phyloP scores from a whole-genome alignment of 192 early-diverging fungal species.

The Rhizophlyctis rosea region DNA sequence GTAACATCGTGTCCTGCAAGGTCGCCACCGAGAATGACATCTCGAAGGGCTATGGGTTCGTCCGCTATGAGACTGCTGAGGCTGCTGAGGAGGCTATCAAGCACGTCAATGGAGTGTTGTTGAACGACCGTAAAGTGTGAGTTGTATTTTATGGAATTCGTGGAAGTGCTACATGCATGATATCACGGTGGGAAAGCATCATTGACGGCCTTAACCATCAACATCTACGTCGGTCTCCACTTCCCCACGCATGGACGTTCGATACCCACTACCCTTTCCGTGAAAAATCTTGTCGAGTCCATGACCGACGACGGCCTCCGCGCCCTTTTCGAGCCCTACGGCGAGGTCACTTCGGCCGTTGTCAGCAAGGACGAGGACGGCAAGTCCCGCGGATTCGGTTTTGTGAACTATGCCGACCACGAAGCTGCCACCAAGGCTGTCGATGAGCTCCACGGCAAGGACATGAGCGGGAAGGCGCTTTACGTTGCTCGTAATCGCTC shows the following conservation, averaged over 20 bases:
- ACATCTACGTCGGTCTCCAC: constrained; percentile 80
- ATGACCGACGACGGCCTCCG: constrained; percentile 68
- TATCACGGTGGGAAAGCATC: no score
- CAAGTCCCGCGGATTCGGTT: constrained; percentile 40
- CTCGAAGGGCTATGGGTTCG: constrained; percentile 94
- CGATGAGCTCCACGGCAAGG: constrained; percentile 15
- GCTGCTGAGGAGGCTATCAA: constrained; percentile 90
- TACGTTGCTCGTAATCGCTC: constrained; percentile 95
- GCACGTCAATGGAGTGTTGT: constrained; percentile 95
- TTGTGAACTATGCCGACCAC: constrained; percentile 19
- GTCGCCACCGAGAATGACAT: constrained; percentile 74
- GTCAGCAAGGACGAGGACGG: constrained; percentile 69
- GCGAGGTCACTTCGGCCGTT: constrained; percentile 72
- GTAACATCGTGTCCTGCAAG: constrained; percentile 94
- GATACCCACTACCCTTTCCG: constrained; percentile 90
- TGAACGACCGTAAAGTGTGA: constrained; percentile 93
- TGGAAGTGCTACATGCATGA: no score
- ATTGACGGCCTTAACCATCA: no score
- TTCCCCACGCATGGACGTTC: constrained; percentile 82
- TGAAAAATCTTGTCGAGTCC: constrained; percentile 79
- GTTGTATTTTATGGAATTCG: constrained; percentile 36
- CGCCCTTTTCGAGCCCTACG: constrained; percentile 67
- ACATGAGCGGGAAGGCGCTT: constrained; percentile 47
- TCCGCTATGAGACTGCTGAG: constrained; percentile 93
- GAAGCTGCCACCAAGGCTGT: constrained; percentile 19